Percentiles rank a stretch among this genome's conserved stretches.
These are phyloP conservation scores for Lablab purpureus DNA, from an alignment of 306 rosid genomes.

Conservation along the genomic window DNA sequence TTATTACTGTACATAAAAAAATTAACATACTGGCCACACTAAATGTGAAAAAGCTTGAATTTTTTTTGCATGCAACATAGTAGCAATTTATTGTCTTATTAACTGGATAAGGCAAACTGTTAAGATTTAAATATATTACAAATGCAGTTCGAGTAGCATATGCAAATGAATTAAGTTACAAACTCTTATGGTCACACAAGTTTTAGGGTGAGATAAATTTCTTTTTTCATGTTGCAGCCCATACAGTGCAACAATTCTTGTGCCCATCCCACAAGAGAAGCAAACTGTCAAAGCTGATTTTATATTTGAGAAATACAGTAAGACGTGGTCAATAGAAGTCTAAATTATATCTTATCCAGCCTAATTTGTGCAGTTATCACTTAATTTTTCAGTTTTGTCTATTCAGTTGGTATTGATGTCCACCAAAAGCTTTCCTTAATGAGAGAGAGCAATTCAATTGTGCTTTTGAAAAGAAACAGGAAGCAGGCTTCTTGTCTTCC, in stretches of 20 bases:
- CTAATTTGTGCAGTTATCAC: constrained; percentile 22
- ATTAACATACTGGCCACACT: neutral
- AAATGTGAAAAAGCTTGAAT: constrained; percentile 6
- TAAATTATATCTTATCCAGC: constrained; percentile 22
- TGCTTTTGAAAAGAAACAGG: constrained; percentile 52
- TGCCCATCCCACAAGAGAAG: constrained; percentile 73
- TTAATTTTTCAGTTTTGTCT: constrained; percentile 34
- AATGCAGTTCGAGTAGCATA: neutral
- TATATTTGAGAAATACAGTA: constrained; percentile 87
- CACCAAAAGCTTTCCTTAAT: constrained; percentile 64
- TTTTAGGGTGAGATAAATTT: constrained; percentile 44
- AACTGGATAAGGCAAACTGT: constrained; percentile 21
- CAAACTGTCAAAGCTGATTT: constrained; percentile 83
- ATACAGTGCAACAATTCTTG: constrained; percentile 66
- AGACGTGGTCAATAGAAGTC: constrained; percentile 44
- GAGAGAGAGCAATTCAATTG: constrained; percentile 56
- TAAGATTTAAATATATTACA: neutral
- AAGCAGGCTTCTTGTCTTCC: constrained; percentile 56
- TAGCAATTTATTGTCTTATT: constrained; percentile 14
- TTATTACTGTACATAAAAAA: constrained; percentile 17
- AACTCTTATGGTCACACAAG: constrained; percentile 14
- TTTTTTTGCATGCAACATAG: constrained; percentile 24
- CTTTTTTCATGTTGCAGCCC: constrained; percentile 71
- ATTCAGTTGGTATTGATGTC: constrained; percentile 89
- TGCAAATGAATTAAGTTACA: constrained; percentile 2